Evolutionary conservation across 257 asterid species (phyloP).

Genomic region (Catharanthus roseus): DNA sequence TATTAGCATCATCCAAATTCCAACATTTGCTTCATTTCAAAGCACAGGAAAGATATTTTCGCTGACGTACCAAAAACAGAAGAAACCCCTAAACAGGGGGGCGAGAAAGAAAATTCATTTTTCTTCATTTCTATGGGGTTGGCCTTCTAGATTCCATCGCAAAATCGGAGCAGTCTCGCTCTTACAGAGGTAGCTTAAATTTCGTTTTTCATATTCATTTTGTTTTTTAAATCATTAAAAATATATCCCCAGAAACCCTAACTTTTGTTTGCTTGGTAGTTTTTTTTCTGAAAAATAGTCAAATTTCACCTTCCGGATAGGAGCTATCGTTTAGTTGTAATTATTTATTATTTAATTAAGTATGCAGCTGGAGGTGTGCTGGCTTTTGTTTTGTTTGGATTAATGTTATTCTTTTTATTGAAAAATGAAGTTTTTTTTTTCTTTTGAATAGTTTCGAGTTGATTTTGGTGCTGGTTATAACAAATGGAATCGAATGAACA

Average conservation of each 20-base stretch:
- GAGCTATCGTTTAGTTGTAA: neutral
- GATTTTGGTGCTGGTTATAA: slow-evolving; percentile 18
- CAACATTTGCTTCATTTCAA: neutral
- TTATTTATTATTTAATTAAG: neutral
- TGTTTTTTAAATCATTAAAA: neutral
- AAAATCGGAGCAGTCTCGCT: neutral
- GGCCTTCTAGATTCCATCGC: slow-evolving; percentile 1
- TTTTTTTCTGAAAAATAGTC: neutral
- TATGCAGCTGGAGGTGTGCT: neutral
- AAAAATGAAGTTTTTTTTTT: neutral
- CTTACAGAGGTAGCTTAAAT: neutral
- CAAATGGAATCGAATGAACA: slow-evolving; percentile 46
- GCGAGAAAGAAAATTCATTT: neutral
- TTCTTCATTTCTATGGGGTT: neutral
- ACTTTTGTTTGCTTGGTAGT: neutral
- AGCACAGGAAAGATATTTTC: slow-evolving; percentile 1
- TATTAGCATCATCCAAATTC: too few relatives aligned
- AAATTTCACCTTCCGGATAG: neutral
- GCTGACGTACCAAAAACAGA: neutral
- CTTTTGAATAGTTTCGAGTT: neutral
- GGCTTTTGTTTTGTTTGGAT: neutral
- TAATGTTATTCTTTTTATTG: neutral
- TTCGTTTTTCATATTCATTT: neutral
- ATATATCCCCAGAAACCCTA: neutral
- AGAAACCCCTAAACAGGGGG: neutral